phyloP scores from a whole-genome alignment of 2,329 filamentous ascomycete genomes.

The Ceratocystis cubensis region DNA sequence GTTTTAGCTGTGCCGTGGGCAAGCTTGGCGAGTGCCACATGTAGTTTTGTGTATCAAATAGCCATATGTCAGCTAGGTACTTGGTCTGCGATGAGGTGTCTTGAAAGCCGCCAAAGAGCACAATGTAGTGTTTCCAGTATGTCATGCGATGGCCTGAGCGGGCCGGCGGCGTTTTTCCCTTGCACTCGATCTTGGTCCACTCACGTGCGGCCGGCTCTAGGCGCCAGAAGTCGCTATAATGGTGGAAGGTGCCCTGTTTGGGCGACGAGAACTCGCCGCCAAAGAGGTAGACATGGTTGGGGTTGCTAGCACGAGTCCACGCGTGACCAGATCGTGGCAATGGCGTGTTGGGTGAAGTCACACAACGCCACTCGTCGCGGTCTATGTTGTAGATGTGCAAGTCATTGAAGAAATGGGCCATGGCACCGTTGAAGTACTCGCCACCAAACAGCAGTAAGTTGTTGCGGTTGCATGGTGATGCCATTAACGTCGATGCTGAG shows the following conservation, averaged over 20 bases:
- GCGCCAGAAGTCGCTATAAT: constrained; percentile 98
- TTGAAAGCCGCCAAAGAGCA: constrained; percentile 93
- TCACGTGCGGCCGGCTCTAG: constrained; percentile 73
- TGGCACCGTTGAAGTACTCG: constrained; percentile 86
- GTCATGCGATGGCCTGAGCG: constrained; percentile 92
- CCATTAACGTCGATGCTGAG: constrained; percentile 68
- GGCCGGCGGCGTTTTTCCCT: constrained; percentile 67
- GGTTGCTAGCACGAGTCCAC: constrained; percentile 80
- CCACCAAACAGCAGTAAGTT: constrained; percentile 87
- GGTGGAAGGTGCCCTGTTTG: constrained; percentile 96
- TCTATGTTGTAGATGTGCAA: constrained; percentile 62
- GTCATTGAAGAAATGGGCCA: constrained; percentile 61
- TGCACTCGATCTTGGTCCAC: constrained; percentile 77
- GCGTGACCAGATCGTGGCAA: constrained; percentile 86
- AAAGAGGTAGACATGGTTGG: constrained; percentile 77
- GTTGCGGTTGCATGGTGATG: constrained; percentile 73
- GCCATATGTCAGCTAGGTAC: constrained; percentile 86
- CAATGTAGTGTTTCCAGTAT: constrained; percentile 91
- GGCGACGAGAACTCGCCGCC: constrained; percentile 94
- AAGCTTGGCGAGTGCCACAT: constrained; percentile 68
- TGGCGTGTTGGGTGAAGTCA: constrained; percentile 83
- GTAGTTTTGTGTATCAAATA: constrained; percentile 84
- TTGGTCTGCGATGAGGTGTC: constrained; percentile 92
- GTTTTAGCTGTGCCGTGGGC: constrained; percentile 69
- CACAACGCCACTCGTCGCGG: constrained; percentile 77